Percentiles rank a stretch among this genome's conserved stretches.
These are phyloP conservation scores for Aureobasidium pullulans DNA, from an alignment of 2,329 filamentous ascomycete species.

Conservation along the genomic window DNA sequence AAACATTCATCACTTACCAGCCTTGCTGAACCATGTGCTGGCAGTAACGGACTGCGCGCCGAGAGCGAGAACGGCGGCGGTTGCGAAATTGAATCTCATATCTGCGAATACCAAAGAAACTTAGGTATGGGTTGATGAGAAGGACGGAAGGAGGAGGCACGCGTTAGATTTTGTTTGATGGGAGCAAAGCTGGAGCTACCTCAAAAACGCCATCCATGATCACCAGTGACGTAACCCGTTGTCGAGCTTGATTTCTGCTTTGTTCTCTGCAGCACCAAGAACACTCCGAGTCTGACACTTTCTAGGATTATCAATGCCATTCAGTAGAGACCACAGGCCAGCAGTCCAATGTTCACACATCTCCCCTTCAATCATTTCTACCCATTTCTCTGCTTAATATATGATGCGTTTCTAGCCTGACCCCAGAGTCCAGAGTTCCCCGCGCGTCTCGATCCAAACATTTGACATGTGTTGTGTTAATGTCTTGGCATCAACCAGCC, in stretches of 20 bases:
- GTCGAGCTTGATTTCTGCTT: background rate
- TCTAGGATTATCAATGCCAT: background rate
- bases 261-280: no score
- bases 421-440: background rate
- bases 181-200: background rate
- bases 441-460: background rate
- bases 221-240: background rate
- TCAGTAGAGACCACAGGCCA: no score
- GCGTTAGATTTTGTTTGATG: background rate
- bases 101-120: conserved; percentile 22
- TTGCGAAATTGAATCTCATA: conserved; percentile 70
- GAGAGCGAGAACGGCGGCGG: conserved; percentile 63
- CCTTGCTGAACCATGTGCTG: conserved; percentile 78
- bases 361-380: background rate
- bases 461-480: background rate
- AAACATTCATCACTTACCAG: conserved; percentile 53
- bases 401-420: background rate
- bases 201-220: background rate
- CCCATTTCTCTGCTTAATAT: background rate
- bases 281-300: background rate
- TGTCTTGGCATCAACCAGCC: conserved; percentile 4
- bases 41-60: conserved; percentile 63
- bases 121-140: conserved; percentile 3
- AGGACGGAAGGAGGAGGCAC: background rate
- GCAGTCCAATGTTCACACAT: no score